phyloP scores from a whole-genome alignment of 2,329 filamentous ascomycete genomes.

The Akanthomyces muscarius region DNA sequence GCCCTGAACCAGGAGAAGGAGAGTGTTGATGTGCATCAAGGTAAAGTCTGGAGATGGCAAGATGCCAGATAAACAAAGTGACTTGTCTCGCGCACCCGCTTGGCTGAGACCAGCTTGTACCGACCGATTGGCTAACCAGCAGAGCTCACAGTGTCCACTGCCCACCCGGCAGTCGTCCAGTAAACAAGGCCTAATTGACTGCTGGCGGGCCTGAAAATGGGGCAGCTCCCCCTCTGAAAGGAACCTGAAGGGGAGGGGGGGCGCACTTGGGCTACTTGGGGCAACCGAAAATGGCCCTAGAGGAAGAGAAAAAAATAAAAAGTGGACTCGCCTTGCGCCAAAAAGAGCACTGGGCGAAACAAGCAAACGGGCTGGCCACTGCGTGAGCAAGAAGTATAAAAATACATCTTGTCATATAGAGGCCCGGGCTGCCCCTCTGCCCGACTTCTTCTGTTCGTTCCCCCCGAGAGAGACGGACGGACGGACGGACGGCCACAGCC shows the following conservation, averaged over 20 bases:
- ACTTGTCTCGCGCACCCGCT: not conserved
- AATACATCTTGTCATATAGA: conserved; percentile 21
- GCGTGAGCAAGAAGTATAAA: conserved; percentile 20
- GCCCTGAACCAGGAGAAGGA: not conserved
- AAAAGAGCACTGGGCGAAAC: conserved; percentile 12
- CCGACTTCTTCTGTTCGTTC: conserved; percentile 15
- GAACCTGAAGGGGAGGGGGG: not conserved
- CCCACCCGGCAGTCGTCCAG: not conserved
- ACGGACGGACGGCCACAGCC: not conserved
- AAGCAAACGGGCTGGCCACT: conserved; percentile 17
- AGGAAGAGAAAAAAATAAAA: conserved; percentile 5
- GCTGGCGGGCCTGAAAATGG: not conserved
- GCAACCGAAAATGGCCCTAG: conserved; percentile 9
- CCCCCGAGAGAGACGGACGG: not conserved
- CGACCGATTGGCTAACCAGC: not conserved
- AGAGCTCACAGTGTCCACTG: not conserved
- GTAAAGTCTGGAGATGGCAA: not conserved
- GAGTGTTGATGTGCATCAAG: not conserved
- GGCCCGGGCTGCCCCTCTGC: conserved; percentile 17
- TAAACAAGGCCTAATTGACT: not conserved
- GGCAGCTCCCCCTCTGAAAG: not conserved
- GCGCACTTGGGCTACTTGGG: not conserved
- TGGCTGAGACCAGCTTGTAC: not conserved
- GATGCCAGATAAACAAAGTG: not conserved
- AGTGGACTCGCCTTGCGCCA: conserved; percentile 9